These are phyloP conservation scores for Acanthamoeba royreba DNA, from an alignment of 208 protist genomes.

Conservation along the genomic window DNA sequence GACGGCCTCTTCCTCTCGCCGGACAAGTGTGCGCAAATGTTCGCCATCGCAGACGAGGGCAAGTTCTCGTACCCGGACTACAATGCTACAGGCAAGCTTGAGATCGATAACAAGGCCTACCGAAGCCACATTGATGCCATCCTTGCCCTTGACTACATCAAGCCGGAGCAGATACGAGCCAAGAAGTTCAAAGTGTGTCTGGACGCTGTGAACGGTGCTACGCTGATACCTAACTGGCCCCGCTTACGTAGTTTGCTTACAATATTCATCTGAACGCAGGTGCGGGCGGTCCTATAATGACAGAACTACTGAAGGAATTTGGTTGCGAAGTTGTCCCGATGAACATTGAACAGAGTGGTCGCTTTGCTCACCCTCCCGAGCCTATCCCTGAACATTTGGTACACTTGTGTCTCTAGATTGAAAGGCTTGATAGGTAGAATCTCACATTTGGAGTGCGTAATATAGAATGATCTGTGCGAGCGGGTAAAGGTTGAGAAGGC, in stretches of 20 bases:
- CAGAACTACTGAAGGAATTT: slow-evolving; percentile 54
- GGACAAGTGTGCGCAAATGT: slow-evolving; percentile 63
- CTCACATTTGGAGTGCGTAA: too few species aligned
- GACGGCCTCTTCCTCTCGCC: slow-evolving; percentile 78
- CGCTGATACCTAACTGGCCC: not conserved
- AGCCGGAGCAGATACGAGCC: slow-evolving; percentile 47
- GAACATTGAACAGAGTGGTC: slow-evolving; percentile 72
- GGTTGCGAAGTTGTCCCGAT: slow-evolving; percentile 60
- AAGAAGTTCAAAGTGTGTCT: slow-evolving; percentile 70
- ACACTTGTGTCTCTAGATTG: too few species aligned
- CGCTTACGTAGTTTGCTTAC: not conserved
- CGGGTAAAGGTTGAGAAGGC: slow-evolving; percentile 52
- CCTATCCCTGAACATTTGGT: slow-evolving; percentile 75
- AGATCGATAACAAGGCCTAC: not conserved
- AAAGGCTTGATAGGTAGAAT: too few species aligned
- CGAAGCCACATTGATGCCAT: slow-evolving; percentile 63
- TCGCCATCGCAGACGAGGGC: slow-evolving; percentile 48
- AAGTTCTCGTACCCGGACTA: slow-evolving; percentile 33
- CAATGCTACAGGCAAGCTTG: not conserved
- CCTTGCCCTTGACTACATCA: slow-evolving; percentile 62
- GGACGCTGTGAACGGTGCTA: slow-evolving; percentile 74
- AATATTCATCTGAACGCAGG: not conserved
- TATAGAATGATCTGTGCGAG: slow-evolving; percentile 63
- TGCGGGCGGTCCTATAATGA: slow-evolving; percentile 75
- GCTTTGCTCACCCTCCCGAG: slow-evolving; percentile 78